phyloP scores from a whole-genome alignment of 441 rosid species.

The Adansonia rubrostipa region DNA sequence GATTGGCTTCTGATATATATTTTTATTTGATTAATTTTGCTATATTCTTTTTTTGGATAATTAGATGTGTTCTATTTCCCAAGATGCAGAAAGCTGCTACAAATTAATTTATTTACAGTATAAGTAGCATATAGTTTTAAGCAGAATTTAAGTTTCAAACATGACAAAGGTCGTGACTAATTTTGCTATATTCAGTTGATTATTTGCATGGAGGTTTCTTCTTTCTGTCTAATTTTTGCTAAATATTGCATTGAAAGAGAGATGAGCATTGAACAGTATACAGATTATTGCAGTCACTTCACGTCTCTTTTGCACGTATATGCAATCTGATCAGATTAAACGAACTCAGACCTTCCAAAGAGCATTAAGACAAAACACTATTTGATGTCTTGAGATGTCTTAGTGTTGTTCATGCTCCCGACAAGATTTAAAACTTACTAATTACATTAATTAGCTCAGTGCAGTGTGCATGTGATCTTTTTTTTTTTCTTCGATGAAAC shows the following conservation, averaged over 20 bases:
- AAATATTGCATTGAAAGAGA: neutral
- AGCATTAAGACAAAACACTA: neutral
- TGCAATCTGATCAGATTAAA: neutral
- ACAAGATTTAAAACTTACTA: neutral
- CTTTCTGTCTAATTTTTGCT: neutral
- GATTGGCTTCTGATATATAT: neutral
- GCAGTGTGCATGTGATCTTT: no score
- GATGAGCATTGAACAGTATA: neutral
- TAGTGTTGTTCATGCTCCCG: neutral
- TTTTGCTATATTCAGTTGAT: neutral
- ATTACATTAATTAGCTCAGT: neutral
- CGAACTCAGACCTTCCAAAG: neutral
- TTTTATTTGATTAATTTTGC: neutral
- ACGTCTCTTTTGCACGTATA: no score
- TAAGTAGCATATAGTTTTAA: no score
- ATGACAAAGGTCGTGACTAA: no score
- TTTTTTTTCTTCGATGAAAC: neutral
- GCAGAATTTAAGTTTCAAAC: no score
- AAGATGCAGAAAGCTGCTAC: no score
- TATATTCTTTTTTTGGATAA: no score
- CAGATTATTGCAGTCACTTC: neutral
- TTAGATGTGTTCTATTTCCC: no score
- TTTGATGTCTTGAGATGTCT: neutral
- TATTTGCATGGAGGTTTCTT: neutral
- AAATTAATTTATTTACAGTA: no score